Evolutionary conservation across 345 rosid species (phyloP), one percentile per base, ranked within the genome.

Genomic region (Moricandia moricandioides): DNA sequence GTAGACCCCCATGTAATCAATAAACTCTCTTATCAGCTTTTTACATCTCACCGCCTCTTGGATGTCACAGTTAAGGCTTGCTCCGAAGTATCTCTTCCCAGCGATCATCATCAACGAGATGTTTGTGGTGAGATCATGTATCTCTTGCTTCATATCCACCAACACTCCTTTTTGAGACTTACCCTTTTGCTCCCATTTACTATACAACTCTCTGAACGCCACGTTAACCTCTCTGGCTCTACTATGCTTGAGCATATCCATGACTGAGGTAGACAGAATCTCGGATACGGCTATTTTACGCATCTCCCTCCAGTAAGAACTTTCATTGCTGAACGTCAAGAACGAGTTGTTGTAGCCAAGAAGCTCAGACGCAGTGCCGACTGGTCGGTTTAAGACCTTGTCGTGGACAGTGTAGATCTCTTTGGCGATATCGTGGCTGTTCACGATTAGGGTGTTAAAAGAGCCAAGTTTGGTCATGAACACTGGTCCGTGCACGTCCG

Each of bases 281-380:
- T 83, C 81, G 0, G 40, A 16, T 5, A 13, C 78, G 6, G 16
- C 17, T 5, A 84, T 73, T 24, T 86, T 86, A 14, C 87, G 73
- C 71, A 80, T 62, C 21, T 84, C 82, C 10, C 86, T 82, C 89
- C 89, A 86, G 68, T 77, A 84, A 2, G 75, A 31, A 8, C 75
- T 39, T 10, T 39, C 45, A 11, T 10, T 39, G 31, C 75, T 27
- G 57, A 86, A 82, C 7, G 57, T 66, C 49, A 84, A 66, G 52
- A 71, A 65, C 39, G 78, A 78, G 21, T 69, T 73, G 77, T 84
- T 61, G 47, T 84, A 74, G 60, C 84, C 77, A 6, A 85, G 7
- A 21, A 56, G 39, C 11, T 76, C 55, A 0, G 72, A 68, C 0
- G 68, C 74, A 0, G 74, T 21, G 16, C 10, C n/a, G n/a, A n/a